Base-by-base conservation (phyloP, 1,284 basidiomycete genomes). In the Ustilago vetiveriae region DNA sequence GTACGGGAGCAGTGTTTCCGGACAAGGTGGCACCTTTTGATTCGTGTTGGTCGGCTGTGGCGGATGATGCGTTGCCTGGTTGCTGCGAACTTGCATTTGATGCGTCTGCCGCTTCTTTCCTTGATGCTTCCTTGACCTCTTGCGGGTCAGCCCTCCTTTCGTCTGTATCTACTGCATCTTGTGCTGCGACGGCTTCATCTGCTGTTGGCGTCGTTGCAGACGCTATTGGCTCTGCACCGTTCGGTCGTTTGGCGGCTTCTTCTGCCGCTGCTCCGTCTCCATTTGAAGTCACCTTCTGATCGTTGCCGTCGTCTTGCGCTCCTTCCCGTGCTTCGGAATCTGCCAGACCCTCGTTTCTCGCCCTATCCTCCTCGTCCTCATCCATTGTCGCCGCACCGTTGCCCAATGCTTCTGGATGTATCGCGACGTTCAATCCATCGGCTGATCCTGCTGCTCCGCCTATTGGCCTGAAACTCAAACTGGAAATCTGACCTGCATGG, bases 401-500 rank as follows among this genome's bases (percentile, higher is more conserved):
- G 3, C n/a, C 41, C 2, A 27, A 26, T 4, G 57, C 62, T 7
- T 50, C 42, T 3, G 52, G 32, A 40, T 64, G 67, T 40, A 70
- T 65, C 21, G 67, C 58, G 0, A 70, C 48, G 27, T 39, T 42
- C 7, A 39, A 17, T n/a, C 23, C 29, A 22, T n/a, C 79, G 75
- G 39, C 32, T 16, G 19, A 9, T 21, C 32, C 37, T 3, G 17
- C 26, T 10, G 43, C 47, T 21, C 27, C 86, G 79, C 3, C 40
- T 10, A 70, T 11, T 7, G 95, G 94, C 49, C 92, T 87, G 26
- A 96, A 86, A 17, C 90, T 88, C 37, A 98, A 84, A 13, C 89
- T 88, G 3, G 92, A 89, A 11, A 98, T 87, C 80, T 98, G 94
- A 3, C 92, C 89, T 23, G 90, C 89, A 78, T 96, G 92, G 0